Evolutionary conservation across 257 asterid species (phyloP), one percentile per base, ranked within the genome.

Genomic region (Petunia secreta): DNA sequence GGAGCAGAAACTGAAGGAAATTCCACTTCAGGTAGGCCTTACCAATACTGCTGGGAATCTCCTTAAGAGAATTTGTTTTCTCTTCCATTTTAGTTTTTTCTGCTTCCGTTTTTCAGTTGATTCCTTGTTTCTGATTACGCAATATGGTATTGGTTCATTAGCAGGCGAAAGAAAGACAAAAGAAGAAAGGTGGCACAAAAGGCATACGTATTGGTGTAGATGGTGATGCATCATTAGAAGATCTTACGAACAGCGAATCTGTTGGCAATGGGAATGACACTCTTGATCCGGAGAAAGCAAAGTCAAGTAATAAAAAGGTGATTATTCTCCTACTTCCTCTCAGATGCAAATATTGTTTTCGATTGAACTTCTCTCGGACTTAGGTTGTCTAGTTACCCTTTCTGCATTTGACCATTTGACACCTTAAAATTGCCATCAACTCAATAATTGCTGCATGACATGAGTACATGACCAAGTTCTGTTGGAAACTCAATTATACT

Each of bases 111-210:
- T 46, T 48, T 46, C 25, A 46, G 77, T 41, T 10, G 46, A 25
- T 46, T 65, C 25, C 43, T 46, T 46, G 77, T 69, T 69, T 48
- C 77, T 46, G 2, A 48, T 15, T 6, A 25, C 25, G 43, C 77
- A 69, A 46, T 46, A 48, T 48, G 43, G 59, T 25, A 41, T 5
- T 69, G 41, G 66, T 53, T 50, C 52, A 46, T 41, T 38, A 80
- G 77, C 94, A 95, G 99, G 98, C 97, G 4, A 93, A 86, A 89
- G 99, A 95, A 85, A 89, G 98, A 80, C 95, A 91, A 84, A 95
- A 95, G 92, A 95, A 80, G 88, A 92, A 88, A 84, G 90, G 92
- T 75, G 95, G 94, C 77, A 79, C 89, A 2, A 93, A 90, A 80
- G 98, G 97, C 80, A 93, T 93, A 80, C 86, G 97, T 39, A 82